Evolutionary conservation across 257 asterid genomes (phyloP), one percentile per base, ranked within the genome.

Genomic region (Solanum bukasovii): DNA sequence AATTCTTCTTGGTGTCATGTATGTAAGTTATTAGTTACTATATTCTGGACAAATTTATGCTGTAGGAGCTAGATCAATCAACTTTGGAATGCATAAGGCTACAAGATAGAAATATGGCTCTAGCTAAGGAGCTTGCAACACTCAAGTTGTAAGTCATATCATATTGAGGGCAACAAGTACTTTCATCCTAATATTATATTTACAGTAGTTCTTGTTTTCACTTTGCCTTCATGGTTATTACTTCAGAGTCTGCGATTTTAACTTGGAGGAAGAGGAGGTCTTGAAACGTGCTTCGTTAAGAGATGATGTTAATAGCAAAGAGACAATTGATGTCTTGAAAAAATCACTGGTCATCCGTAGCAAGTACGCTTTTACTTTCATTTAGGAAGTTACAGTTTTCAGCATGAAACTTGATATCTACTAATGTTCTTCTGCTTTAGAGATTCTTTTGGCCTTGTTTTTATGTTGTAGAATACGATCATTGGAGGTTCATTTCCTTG

Each of bases 91-190:
- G 95, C 91, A 90, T 67, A 93, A 93, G 90, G 89, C 93, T 89
- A 71, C 94, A 93, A 89, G 98, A 94, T 89, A 93, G 92, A 89
- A 94, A 91, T 90, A 78, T 95, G 93, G 93, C 98, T 70, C 93
- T 96, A 90, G 99, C 98, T 82, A 94, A 91, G 93, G 99, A 97
- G 90, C 98, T 97, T 79, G 99, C 98, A 11, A 95, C 98, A 87
- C 88, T 93, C 87, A 96, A 94, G 92, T 91, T 97, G 99, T 96
- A 92, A 79, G 98, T 82, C 89, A 49, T 56, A 61, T 84, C 87
- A 86, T 87, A 65, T 85, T 65, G 70, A 75, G 18, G 71, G 12
- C 33, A 77, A 61, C 59, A 46, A 33, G 87, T 38, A 46, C 35
- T 59, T 67, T 38, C 82, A 68, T 85, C 18, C 75, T 87, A 44